A percentile compares a stretch with the other conserved stretches of the same genome.
phyloP scores from a whole-genome alignment of 2,329 filamentous ascomycete genomes.

The Epichloe coenophiala region DNA sequence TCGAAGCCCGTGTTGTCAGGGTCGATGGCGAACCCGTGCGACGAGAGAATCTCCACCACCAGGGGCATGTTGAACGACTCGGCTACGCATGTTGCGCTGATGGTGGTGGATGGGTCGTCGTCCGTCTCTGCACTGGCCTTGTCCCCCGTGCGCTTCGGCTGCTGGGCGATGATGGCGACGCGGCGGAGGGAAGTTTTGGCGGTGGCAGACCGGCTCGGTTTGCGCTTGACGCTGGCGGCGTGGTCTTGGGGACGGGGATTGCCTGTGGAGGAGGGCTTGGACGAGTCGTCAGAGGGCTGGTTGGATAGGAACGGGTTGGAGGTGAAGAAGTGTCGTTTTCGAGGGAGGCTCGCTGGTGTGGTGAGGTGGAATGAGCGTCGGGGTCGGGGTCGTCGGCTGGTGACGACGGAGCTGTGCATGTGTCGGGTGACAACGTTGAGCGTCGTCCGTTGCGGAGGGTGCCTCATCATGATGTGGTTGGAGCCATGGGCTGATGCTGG shows the following conservation, averaged over 20 bases:
- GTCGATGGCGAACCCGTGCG: conserved; percentile 48
- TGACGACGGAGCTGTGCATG: conserved; percentile 16
- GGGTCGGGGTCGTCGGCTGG: conserved; percentile 14
- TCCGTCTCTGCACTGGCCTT: conserved; percentile 11
- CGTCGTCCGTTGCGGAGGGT: conserved; percentile 18
- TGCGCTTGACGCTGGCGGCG: conserved; percentile 26
- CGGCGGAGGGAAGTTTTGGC: conserved; percentile 66
- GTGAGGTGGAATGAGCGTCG: conserved; percentile 33
- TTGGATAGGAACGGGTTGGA: conserved; percentile 43
- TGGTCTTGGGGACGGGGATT: conserved; percentile 8
- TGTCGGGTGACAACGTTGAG: conserved; percentile 17
- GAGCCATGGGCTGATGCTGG: conserved; percentile 10
- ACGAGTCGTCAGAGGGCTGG: conserved; percentile 11
- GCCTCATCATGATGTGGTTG: conserved; percentile 18
- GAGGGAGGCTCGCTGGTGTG: conserved; percentile 29
- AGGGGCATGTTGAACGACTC: conserved; percentile 50
- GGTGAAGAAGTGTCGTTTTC: conserved; percentile 51
- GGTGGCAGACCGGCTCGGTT: conserved; percentile 29
- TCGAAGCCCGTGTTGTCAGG: conserved; percentile 49
- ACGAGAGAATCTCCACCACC: conserved; percentile 42
- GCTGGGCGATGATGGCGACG: conserved; percentile 76
- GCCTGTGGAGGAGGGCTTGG: conserved; percentile 8
- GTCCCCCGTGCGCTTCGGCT: conserved; percentile 27
- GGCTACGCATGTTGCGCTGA: conserved; percentile 48
- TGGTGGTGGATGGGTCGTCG: conserved; percentile 28